Base-by-base conservation (phyloP, 306 rosid species). In the Coriaria nepalensis region DNA sequence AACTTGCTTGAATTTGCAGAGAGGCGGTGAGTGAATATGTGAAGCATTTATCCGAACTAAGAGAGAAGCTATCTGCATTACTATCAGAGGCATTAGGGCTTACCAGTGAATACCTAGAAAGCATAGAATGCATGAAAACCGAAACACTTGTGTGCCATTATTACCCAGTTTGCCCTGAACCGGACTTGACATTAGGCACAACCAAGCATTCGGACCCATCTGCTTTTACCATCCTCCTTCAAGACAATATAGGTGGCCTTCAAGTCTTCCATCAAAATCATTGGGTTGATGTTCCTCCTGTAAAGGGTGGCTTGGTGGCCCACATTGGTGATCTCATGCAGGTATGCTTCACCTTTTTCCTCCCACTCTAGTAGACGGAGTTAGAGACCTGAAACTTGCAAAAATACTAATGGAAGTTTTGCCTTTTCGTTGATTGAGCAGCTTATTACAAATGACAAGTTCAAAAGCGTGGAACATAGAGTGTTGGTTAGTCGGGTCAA, bases 151-250 rank as follows among this genome's bases (percentile, higher is more conserved):
- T 67, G 37, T 73, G 96, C 59, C 87, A 87, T 45, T 87, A 78
- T 52, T 87, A 82, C 74, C 96, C 96, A 6, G 33, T 48, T 15
- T 87, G 96, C 64, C 96, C 94, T 2, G 76, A 87, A 52, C 94
- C 94, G 34, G 62, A 87, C 33, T 47, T 78, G 14, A 87, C 94
- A 15, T 39, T 68, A 8, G 94, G 96, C 6, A 12, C 94, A 40
- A 78, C 74, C 61, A 78, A 69, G 66, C 94, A 87, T 38, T 83
- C 96, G 47, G 93, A 83, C 50, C 94, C 94, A 9, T 75, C 87
- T 4, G 60, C 71, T 35, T 54, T 87, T 5, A 80, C 94, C 15
- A 12, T 87, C 40, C 81, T 87, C 47, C 67, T 80, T 2, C 96
- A 80, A 68, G 94, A 87, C 74, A 57, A 43, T 54, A 47, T 60